Evolutionary conservation across 768 basidiomycete genomes (phyloP).

Genomic region (Phanerodontia chrysosporium): DNA sequence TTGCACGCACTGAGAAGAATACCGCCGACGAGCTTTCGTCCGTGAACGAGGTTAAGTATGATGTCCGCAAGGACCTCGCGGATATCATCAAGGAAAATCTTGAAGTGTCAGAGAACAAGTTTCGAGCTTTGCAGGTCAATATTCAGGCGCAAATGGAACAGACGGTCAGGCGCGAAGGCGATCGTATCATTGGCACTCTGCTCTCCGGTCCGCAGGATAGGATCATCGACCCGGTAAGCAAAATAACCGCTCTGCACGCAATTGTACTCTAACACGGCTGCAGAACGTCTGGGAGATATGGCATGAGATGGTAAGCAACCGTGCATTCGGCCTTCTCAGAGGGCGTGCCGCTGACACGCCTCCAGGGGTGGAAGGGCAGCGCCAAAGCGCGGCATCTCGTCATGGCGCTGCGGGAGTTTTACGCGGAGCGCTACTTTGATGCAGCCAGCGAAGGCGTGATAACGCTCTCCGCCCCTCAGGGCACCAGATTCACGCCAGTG

Average conservation of each 20-base stretch:
- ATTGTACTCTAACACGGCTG: neutral
- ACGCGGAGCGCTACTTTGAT: neutral
- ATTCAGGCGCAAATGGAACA: slow-evolving; percentile 3
- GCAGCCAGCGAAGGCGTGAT: neutral
- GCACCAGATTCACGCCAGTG: neutral
- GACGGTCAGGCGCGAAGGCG: slow-evolving; percentile 11
- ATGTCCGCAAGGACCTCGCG: neutral
- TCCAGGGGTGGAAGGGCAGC: slow-evolving; percentile 20
- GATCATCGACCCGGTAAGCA: slow-evolving; percentile 15
- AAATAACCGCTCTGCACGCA: neutral
- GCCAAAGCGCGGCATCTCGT: slow-evolving; percentile 22
- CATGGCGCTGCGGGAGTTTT: slow-evolving; percentile 19
- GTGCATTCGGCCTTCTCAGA: neutral
- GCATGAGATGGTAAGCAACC: slow-evolving; percentile 14
- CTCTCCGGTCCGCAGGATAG: slow-evolving; percentile 16
- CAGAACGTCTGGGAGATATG: slow-evolving; percentile 17
- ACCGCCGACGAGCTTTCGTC: neutral
- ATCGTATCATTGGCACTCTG: slow-evolving; percentile 18
- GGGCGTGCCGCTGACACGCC: too few species aligned
- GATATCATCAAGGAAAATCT: slow-evolving; percentile 1
- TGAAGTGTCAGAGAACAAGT: slow-evolving; percentile 1
- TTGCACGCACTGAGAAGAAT: neutral
- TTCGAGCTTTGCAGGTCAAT: slow-evolving; percentile 3
- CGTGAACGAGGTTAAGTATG: neutral
- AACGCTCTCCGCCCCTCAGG: neutral